Evolutionary conservation across 129 eudicot species (phyloP), one percentile per base, ranked within the genome.

Genomic region (Deinandra increscens): DNA sequence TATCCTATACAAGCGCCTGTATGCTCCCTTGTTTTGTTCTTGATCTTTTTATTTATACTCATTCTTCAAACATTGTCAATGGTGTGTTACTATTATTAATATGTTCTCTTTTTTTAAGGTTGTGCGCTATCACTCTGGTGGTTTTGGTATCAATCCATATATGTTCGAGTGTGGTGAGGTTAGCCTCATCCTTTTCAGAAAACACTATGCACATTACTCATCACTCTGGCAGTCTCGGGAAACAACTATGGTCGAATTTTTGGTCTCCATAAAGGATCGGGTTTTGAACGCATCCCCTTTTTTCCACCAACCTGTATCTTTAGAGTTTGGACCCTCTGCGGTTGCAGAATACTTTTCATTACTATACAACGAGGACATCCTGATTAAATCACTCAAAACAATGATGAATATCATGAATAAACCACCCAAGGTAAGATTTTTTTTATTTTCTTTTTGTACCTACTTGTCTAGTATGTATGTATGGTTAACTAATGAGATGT

Each of bases 371-470:
- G 66, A 61, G 46, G 6, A 61, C 17, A 61, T 36, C 26, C 23
- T 61, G 42, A 38, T 61, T 14, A 61, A 61, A 36, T 34, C 66
- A 34, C 45, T 61, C n/a, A 34, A 61, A 36, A 61, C 66, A 36
- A 61, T 61, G 66, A 36, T 36, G 6, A 15, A 61, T 9, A 36
- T 15, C 44, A 61, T 61, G 45, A 36, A 15, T 8, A 61, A 61
- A 7, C 66, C 26, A 36, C 46, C 66, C 4, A 61, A 36, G 66
- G 66, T 61, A 34, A 34, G 22, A 36, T 36, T 36, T n/a, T n/a
- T n/a, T n/a, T n/a, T n/a, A n/a, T 9, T n/a, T 20, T 60, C 4
- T 60, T 17, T 13, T 34, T 15, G 38, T 33, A 6, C 12, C 22
- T 34, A 61, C n/a, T n/a, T n/a, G 45, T 14, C 44, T 53, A 38